Conservation (phyloP, 805 yeast species). For the Ogataea henricii region DNA sequence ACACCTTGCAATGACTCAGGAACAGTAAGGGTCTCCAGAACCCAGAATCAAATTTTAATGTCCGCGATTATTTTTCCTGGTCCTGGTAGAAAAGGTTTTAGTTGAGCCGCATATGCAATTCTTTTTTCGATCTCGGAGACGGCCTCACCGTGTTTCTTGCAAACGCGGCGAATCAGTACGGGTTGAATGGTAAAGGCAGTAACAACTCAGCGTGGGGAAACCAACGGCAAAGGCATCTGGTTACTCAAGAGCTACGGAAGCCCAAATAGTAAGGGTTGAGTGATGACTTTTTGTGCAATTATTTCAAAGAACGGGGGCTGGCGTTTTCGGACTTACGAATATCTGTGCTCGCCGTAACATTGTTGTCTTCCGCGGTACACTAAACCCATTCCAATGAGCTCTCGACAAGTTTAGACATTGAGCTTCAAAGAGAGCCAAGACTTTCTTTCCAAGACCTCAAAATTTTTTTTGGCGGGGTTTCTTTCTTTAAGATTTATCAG, state of each 20-base stretch:
- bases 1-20: too few species aligned
- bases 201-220: too few species aligned
- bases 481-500: neutral
- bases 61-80: too few species aligned
- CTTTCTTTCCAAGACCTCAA: neutral
- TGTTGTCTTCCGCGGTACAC: neutral
- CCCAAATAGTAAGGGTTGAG: too few species aligned
- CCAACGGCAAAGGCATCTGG: too few species aligned
- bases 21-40: neutral
- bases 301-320: too few species aligned
- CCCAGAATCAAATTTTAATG: too few species aligned
- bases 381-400: too few species aligned
- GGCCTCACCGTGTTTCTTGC: neutral
- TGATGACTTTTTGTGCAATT: too few species aligned
- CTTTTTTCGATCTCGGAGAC: neutral
- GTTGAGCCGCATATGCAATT: neutral
- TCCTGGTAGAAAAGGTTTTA: neutral
- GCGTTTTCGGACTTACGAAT: neutral
- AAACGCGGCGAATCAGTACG: neutral
- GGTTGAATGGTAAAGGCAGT: neutral
- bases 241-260: too few species aligned
- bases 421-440: neutral
- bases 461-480: neutral
- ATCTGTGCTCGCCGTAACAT: too few species aligned
- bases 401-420: too few species aligned